These are phyloP conservation scores for Syzygium aromaticum DNA, from an alignment of 345 rosid species.

Conservation along the genomic window DNA sequence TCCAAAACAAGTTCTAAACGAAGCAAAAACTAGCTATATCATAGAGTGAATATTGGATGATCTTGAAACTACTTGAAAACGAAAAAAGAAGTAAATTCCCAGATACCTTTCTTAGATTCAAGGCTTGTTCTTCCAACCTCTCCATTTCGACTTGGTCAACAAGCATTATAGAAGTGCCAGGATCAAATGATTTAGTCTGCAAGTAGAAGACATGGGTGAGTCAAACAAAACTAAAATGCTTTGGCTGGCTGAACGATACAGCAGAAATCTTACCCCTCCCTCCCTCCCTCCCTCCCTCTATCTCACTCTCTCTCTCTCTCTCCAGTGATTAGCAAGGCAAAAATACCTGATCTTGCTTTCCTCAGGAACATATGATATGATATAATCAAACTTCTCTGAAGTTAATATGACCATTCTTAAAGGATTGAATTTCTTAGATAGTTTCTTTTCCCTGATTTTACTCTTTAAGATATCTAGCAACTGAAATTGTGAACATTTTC, in stretches of 20 bases:
- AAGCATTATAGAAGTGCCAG: constrained; percentile 19
- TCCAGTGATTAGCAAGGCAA: not conserved
- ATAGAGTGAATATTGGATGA: not conserved
- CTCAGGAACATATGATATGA: not conserved
- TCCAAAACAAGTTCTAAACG: not conserved
- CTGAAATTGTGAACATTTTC: not conserved
- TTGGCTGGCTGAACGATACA: not conserved
- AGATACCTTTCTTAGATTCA: constrained; percentile 67
- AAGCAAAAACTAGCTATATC: not conserved
- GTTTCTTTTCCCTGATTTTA: not conserved
- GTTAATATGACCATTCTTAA: not conserved
- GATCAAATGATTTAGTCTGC: constrained; percentile 58
- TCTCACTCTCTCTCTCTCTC: not conserved
- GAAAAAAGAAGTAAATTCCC: not conserved
- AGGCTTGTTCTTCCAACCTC: constrained; percentile 65
- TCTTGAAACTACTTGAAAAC: not conserved
- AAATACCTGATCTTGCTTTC: not conserved
- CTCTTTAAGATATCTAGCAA: not conserved
- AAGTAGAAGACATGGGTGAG: not conserved
- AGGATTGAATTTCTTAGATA: not conserved
- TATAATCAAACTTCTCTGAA: not conserved
- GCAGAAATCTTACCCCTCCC: not conserved
- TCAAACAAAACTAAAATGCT: not conserved
- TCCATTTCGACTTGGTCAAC: constrained; percentile 55
- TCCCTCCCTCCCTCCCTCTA: not conserved